Evolutionary conservation across 2,329 filamentous ascomycete genomes (phyloP), one percentile per base, ranked within the genome.

Genomic region (Dactylella cylindrospora): DNA sequence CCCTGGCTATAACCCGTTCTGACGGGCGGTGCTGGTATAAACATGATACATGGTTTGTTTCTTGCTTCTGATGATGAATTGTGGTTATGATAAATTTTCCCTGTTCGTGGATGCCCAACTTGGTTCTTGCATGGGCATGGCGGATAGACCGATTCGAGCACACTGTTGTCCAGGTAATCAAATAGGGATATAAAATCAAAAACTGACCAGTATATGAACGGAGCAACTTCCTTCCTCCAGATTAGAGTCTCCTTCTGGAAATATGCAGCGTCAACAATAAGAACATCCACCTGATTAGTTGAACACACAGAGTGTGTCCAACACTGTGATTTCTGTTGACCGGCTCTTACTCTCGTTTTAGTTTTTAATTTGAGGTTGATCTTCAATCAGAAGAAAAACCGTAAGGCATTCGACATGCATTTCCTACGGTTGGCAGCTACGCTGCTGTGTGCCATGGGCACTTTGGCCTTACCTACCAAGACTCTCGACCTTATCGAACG

Each of bases 401-500:
- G n/a, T n/a, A 29, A 13, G 38, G 12, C 9, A 31, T 33, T 35
- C 49, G 45, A 45, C 9, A 62, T 62, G 57, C 36, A 54, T 15
- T 19, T 62, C 5, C 26, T 62, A 36, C 29, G 49, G 23, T 6
- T 49, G 10, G 38, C 57, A 32, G 57, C 49, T n/a, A 25, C 41
- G 25, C 49, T 62, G 36, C 49, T 62, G 13, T 54, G 43, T 43
- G 57, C 49, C 43, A 54, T 49, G 39, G 49, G 57, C 36, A 35
- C 49, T 23, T 51, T 45, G 33, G 44, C 57, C 5, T 49, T 62
- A 39, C 57, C 57, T 10, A 54, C 57, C 13, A 49, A 23, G 19
- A 19, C 36, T 12, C 12, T 26, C 9, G 29, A 28, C 22, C 31
- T 53, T 3, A 36, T 50, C 13, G 44, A 54, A 17, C 57, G 49